Evolutionary conservation across 2,329 filamentous ascomycete species (phyloP).

Genomic region (Endocalyx cinctus): DNA sequence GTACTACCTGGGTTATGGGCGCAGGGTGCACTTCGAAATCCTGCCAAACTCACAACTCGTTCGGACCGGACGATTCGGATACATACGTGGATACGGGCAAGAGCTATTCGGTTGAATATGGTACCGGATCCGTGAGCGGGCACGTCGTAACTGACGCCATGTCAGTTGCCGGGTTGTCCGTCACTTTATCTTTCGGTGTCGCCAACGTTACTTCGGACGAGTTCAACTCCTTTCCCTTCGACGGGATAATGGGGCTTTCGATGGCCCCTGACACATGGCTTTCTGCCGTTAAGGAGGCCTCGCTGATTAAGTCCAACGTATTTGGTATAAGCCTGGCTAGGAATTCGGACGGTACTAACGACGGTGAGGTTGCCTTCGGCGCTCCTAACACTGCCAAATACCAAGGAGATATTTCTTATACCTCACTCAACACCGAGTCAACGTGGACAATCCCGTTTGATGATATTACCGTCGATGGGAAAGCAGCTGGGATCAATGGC

Average conservation of each 20-base stretch:
- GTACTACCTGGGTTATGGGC: slow-evolving; percentile 81
- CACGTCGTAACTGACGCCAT: slow-evolving; percentile 62
- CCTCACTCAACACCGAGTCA: slow-evolving; percentile 42
- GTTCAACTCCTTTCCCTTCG: slow-evolving; percentile 76
- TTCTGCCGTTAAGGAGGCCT: slow-evolving; percentile 52
- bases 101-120: slow-evolving; percentile 67
- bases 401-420: slow-evolving; percentile 65
- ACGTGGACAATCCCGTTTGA: slow-evolving; percentile 70
- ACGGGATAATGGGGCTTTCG: slow-evolving; percentile 79
- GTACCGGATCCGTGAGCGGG: slow-evolving; percentile 70
- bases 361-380: slow-evolving; percentile 77
- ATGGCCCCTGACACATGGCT: slow-evolving; percentile 66
- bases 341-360: slow-evolving; percentile 57
- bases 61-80: slow-evolving; percentile 61
- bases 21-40: slow-evolving; percentile 60
- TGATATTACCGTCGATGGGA: slow-evolving; percentile 59
- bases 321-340: slow-evolving; percentile 70
- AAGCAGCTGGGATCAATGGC: slow-evolving; percentile 50
- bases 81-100: slow-evolving; percentile 51
- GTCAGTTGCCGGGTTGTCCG: slow-evolving; percentile 58
- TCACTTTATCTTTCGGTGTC: slow-evolving; percentile 67
- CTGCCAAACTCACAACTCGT: slow-evolving; percentile 66
- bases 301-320: slow-evolving; percentile 57
- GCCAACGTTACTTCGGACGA: slow-evolving; percentile 67
- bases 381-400: slow-evolving; percentile 62